Percentiles rank a stretch among this genome's conserved stretches.
Evolutionary conservation across 306 rosid species (phyloP).

Genomic region (Fagus sylvatica): DNA sequence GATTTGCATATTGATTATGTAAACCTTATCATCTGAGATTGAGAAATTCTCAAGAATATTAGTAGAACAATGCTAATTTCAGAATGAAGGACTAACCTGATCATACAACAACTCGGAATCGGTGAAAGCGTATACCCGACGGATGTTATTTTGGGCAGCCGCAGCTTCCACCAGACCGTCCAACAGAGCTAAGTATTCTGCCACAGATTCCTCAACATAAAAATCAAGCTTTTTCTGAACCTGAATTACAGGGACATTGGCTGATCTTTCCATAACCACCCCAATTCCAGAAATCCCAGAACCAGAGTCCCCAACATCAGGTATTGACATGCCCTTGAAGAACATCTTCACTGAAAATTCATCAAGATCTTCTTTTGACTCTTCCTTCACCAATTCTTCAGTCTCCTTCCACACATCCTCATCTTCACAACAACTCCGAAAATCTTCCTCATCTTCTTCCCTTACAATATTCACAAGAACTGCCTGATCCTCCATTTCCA

Average conservation of each 20-base stretch:
- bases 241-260: slow-evolving; percentile 47
- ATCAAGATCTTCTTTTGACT: slow-evolving; percentile 51
- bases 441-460: slow-evolving; percentile 94
- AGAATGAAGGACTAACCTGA: slow-evolving; percentile 52
- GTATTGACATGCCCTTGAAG: slow-evolving; percentile 84
- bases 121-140: slow-evolving; percentile 69
- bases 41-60: neutral
- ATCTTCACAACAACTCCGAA: slow-evolving; percentile 85
- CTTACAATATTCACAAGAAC: slow-evolving; percentile 37
- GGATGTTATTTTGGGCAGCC: slow-evolving; percentile 57
- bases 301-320: slow-evolving; percentile 55
- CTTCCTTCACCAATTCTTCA: slow-evolving; percentile 56
- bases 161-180: slow-evolving; percentile 78
- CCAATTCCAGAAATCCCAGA: slow-evolving; percentile 91
- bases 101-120: slow-evolving; percentile 66
- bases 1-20: neutral
- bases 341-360: slow-evolving; percentile 77
- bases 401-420: slow-evolving; percentile 70
- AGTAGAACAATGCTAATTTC: neutral
- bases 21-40: neutral
- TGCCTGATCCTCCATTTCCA: slow-evolving; percentile 58
- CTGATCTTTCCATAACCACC: slow-evolving; percentile 77
- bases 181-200: slow-evolving; percentile 82
- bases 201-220: slow-evolving; percentile 70
- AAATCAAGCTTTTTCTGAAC: slow-evolving; percentile 91